phyloP scores from a whole-genome alignment of 106 monocot genomes.

The Acanthochlamys bracteata region DNA sequence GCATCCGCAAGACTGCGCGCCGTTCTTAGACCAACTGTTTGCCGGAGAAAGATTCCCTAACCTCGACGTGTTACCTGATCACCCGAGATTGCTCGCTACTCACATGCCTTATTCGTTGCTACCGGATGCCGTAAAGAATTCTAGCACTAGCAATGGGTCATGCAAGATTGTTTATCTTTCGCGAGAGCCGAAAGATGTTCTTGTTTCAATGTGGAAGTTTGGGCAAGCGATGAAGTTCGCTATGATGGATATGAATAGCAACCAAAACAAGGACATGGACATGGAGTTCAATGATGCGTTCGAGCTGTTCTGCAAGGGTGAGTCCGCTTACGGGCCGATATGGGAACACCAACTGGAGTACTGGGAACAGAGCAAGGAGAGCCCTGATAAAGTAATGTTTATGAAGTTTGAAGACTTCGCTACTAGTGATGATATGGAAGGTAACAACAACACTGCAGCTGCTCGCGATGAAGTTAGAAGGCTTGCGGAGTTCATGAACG shows the following conservation, averaged over 20 bases:
- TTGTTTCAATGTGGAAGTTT: slow-evolving; percentile 11
- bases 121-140: background rate
- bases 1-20: slow-evolving; percentile 3
- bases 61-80: slow-evolving; percentile 3
- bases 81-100: slow-evolving; percentile 12
- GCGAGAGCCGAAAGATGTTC: slow-evolving; percentile 17
- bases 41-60: background rate
- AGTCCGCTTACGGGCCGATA: slow-evolving; percentile 2
- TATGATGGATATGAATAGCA: too few relatives aligned
- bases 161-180: slow-evolving; percentile 14
- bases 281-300: background rate
- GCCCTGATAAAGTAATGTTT: slow-evolving; percentile 8
- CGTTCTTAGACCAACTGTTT: background rate
- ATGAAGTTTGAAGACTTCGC: slow-evolving; percentile 22
- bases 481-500: slow-evolving; percentile 14
- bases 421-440: background rate
- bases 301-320: background rate
- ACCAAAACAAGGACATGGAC: too few relatives aligned
- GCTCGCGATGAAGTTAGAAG: too few relatives aligned
- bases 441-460: too few relatives aligned
- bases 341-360: slow-evolving; percentile 22
- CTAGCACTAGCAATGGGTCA: background rate
- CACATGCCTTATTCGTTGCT: slow-evolving; percentile 10
- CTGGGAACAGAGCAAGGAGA: background rate
- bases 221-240: background rate